A percentile compares a stretch with the other conserved stretches of the same genome.
These are phyloP conservation scores for Casaregolazyma lundiana DNA, from an alignment of 1,139 yeast species.

Conservation along the genomic window DNA sequence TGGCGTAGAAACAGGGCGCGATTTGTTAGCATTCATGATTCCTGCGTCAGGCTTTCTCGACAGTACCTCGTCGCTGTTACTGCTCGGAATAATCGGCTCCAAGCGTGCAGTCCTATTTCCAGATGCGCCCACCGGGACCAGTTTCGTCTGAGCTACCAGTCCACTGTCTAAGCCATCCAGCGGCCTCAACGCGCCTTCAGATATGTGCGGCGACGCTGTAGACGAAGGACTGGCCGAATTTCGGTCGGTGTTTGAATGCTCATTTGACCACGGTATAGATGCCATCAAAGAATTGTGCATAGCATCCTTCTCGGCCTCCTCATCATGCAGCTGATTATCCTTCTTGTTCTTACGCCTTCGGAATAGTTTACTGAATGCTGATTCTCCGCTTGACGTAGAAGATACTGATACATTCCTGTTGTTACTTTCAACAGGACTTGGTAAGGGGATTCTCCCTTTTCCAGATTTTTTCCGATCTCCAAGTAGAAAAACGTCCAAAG, in stretches of 20 bases:
- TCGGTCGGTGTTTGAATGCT: not conserved
- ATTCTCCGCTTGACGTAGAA: conserved; percentile 12
- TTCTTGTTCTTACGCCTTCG: conserved; percentile 16
- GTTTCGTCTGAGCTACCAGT: not conserved
- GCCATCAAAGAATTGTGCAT: not conserved
- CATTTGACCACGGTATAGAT: not conserved
- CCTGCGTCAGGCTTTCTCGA: not conserved
- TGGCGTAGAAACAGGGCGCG: no score
- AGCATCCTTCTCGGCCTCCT: not conserved
- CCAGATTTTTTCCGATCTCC: conserved; percentile 9
- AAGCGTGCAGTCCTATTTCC: not conserved
- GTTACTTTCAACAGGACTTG: conserved; percentile 5
- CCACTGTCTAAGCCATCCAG: not conserved
- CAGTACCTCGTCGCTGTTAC: not conserved
- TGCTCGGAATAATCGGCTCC: not conserved
- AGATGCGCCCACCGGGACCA: not conserved
- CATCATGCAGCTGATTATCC: not conserved
- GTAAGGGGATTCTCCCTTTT: not conserved
- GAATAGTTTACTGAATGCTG: conserved; percentile 22
- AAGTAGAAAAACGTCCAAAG: conserved; percentile 25
- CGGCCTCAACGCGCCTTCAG: not conserved
- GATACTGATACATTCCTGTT: conserved; percentile 14
- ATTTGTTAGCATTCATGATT: no score
- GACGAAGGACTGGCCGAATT: not conserved
- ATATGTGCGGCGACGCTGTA: not conserved